phyloP scores from a whole-genome alignment of 2,329 filamentous ascomycete genomes.

The Mollisia scopiformis region DNA sequence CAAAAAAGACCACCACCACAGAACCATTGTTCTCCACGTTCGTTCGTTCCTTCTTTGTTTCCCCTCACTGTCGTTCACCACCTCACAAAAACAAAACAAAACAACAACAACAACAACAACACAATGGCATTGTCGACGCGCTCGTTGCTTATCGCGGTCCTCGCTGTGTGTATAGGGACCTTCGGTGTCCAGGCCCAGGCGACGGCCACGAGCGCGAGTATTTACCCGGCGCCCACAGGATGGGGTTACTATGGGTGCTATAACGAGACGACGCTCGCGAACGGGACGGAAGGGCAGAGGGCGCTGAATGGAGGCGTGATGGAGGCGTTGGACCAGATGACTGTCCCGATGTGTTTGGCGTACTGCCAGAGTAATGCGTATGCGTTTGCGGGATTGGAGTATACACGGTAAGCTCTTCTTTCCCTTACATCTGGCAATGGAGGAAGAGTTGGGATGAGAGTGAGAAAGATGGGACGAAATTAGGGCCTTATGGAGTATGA shows the following conservation, averaged over 20 bases:
- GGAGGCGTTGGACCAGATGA: conserved; percentile 28
- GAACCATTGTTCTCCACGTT: background rate
- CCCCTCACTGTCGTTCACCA: background rate
- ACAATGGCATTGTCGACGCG: background rate
- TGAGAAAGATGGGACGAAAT: background rate
- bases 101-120: background rate
- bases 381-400: conserved; percentile 33
- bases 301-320: conserved; percentile 24
- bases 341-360: conserved; percentile 26
- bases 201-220: conserved; percentile 10
- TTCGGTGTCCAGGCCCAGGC: background rate
- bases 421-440: background rate
- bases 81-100: background rate
- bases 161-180: background rate
- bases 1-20: background rate
- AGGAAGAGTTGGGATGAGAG: background rate
- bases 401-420: conserved; percentile 28
- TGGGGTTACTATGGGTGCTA: conserved; percentile 42
- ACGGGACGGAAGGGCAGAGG: conserved; percentile 25
- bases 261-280: conserved; percentile 40
- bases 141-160: background rate
- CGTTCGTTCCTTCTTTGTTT: background rate
- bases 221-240: conserved; percentile 19
- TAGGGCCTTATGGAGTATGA: background rate
- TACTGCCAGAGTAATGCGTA: conserved; percentile 24